Base-by-base conservation (phyloP, 192 early-diverging fungal species). In the Borealophlyctis nickersoniae region DNA sequence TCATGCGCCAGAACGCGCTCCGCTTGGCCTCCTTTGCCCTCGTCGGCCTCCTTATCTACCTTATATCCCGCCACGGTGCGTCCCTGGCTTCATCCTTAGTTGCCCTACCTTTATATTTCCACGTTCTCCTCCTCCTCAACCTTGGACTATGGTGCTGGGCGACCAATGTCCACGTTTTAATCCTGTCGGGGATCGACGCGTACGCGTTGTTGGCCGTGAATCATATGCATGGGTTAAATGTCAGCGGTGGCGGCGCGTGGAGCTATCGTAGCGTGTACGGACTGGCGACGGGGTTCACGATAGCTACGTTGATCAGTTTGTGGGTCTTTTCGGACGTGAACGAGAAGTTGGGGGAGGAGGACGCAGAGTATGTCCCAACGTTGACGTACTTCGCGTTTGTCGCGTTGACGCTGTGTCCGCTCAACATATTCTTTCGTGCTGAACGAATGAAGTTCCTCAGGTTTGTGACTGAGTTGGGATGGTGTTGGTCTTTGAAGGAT, bases 61-160 rank as follows among this genome's bases (percentile, higher is more conserved):
- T 45, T 19, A 13, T 45, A 7, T 19, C 7, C 7, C 7, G 19
- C 7, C 39, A 45, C 19, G 39, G 39, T 13, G 39, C 39, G 39
- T 13, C 39, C 7, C 19, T 45, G 19, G 39, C 39, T 45, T 19
- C 19, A 7, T 7, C 39, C 39, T 13, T 45, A 45, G 39, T 19
- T 13, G 39, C 45, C 36, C 56, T 75, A n/a, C 71, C 71, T 5
- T 36, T 62, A 29, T 69, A 65, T 52, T 70, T 69, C 55, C 78
- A 72, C 52, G 51, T 79, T 16, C 75, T 82, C 4, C 51, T 82
- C 11, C 71, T 79, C 24, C 28, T 67, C 36, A 51, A 65, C 61
- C 63, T 82, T 2, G 77, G 74, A 14, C 45, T 79, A 22, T 79
- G 76, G 69, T 72, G 77, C 63, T 82, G 77, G 77, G 72, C 77